Base-by-base conservation (phyloP, 2,329 filamentous ascomycete genomes). In the Sporothrix globosa region DNA sequence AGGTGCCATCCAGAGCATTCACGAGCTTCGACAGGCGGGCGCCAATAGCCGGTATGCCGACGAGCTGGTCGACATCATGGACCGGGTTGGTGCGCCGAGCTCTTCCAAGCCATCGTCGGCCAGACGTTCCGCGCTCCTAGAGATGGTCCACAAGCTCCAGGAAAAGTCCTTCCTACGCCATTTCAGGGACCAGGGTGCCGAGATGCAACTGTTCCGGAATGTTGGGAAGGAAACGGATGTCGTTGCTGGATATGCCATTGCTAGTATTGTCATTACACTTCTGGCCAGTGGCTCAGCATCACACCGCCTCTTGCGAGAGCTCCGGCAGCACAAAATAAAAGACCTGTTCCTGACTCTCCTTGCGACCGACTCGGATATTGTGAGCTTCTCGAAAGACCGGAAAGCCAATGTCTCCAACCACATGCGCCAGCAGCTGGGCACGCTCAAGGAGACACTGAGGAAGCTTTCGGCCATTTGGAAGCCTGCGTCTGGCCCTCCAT, bases 151-250 rank as follows among this genome's bases (percentile, higher is more conserved):
- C 58, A 88, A 87, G 75, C 81, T 90, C 54, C 84, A 85, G 65
- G 82, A 90, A 66, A 88, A 89, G 75, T 83, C 82, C 0, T 93
- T 92, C 75, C 82, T 87, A 39, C 83, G 84, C 21, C 89, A 91
- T 72, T 93, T 97, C 75, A 85, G 91, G 24, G 90, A 93, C 72
- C 90, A 92, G 74, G 88, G 88, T 7, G 87, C 91, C 70, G 91
- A 92, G 72, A 85, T 88, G 69, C 86, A 86, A 41, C 82, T 97
- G 19, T 86, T 93, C 68, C 83, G 86, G 58, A 85, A 87, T 54
- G 82, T 91, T 11, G 84, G 83, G 0, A 82, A 83, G 65, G 87
- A 90, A 75, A 79, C 83, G 1, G 91, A 93, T 76, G 74, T 84
- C 27, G 81, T 91, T 48, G 84, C 85, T 67, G 88, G 88, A 7